Percentiles rank a stretch among this genome's conserved stretches.
Evolutionary conservation across 495 filamentous ascomycete genomes (phyloP).

Genomic region (Hypoxylon fuscum): DNA sequence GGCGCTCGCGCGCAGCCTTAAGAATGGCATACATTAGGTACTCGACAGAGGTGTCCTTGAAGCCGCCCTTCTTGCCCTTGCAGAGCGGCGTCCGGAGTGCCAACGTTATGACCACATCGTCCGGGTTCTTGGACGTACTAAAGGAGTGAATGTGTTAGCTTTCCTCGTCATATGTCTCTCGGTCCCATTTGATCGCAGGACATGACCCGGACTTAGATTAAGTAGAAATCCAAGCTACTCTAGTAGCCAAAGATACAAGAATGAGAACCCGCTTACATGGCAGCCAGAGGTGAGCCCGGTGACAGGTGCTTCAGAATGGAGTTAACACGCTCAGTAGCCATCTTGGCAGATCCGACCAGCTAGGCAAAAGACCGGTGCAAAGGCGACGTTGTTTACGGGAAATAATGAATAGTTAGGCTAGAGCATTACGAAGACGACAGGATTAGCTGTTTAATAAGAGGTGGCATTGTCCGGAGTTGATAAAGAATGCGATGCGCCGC

Average conservation of each 20-base stretch:
- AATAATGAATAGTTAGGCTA: slow-evolving; percentile 2
- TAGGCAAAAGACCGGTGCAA: not conserved
- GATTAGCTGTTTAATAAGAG: not conserved
- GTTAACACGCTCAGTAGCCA: slow-evolving; percentile 86
- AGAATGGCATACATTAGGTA: slow-evolving; percentile 81
- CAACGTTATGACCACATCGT: slow-evolving; percentile 93
- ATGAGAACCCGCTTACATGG: slow-evolving; percentile 69
- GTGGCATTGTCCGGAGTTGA: slow-evolving; percentile 31
- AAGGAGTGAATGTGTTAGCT: slow-evolving; percentile 17
- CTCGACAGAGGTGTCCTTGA: slow-evolving; percentile 95
- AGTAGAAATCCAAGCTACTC: not conserved
- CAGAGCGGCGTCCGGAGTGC: slow-evolving; percentile 81
- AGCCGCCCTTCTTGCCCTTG: slow-evolving; percentile 82
- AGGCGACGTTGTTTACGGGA: not conserved
- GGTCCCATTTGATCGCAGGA: too few species aligned
- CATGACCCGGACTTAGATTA: not conserved
- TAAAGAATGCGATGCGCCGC: slow-evolving; percentile 28
- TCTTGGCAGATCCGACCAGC: slow-evolving; percentile 51
- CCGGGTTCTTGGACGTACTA: slow-evolving; percentile 92
- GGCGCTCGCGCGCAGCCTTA: slow-evolving; percentile 75
- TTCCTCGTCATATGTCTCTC: not conserved
- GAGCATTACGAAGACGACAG: not conserved
- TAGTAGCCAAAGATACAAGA: not conserved
- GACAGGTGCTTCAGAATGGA: slow-evolving; percentile 89
- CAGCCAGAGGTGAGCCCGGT: slow-evolving; percentile 70